phyloP scores from a whole-genome alignment of 2,329 filamentous ascomycete genomes.

The Amauroascus niger region DNA sequence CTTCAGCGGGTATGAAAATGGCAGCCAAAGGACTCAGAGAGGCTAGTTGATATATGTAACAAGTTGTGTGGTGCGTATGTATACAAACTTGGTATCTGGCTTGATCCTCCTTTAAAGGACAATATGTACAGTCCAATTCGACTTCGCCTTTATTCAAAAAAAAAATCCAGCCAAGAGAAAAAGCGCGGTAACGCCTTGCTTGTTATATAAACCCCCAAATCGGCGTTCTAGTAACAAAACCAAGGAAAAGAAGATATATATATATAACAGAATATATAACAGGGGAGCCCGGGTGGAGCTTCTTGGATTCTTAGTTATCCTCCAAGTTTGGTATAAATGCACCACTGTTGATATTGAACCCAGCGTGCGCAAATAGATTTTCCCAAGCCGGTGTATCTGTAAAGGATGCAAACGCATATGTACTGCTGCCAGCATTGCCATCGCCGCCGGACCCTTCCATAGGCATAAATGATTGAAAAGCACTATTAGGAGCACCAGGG shows the following conservation, averaged over 20 bases:
- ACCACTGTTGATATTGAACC: slow-evolving; percentile 21
- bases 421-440: not conserved
- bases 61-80: too few species aligned
- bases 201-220: not conserved
- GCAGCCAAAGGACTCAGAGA: too few species aligned
- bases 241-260: not conserved
- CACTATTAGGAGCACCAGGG: not conserved
- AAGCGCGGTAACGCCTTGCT: not conserved
- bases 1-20: too few species aligned
- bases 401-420: slow-evolving; percentile 14
- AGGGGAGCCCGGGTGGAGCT: not conserved
- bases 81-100: not conserved
- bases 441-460: not conserved
- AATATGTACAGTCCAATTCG: not conserved
- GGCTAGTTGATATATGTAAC: too few species aligned
- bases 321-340: slow-evolving; percentile 18
- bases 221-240: not conserved
- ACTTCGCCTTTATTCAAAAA: not conserved
- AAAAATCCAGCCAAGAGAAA: not conserved
- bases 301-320: not conserved
- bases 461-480: not conserved
- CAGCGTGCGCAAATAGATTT: slow-evolving; percentile 19
- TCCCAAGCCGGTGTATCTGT: slow-evolving; percentile 18
- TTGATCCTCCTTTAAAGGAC: not conserved
- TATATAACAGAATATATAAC: not conserved